These are phyloP conservation scores for Emmonsia crescens DNA, from an alignment of 2,329 filamentous ascomycete species.

Conservation along the genomic window DNA sequence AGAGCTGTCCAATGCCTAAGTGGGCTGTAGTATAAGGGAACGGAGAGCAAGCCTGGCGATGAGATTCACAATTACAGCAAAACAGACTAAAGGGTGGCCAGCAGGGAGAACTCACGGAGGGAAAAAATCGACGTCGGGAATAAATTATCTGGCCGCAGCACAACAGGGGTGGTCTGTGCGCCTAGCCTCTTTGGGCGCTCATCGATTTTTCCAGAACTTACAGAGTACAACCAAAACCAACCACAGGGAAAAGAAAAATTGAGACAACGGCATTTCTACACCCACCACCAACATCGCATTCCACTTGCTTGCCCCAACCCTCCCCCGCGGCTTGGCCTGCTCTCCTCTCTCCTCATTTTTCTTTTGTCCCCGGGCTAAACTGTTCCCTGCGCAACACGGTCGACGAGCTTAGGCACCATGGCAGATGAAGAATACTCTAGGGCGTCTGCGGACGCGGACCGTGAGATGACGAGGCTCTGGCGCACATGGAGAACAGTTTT, in stretches of 20 bases:
- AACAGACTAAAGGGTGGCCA: background rate
- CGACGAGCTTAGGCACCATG: conserved; percentile 19
- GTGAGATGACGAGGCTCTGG: conserved; percentile 61
- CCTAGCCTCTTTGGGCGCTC: conserved; percentile 7
- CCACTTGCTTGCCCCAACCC: background rate
- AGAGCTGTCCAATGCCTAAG: background rate
- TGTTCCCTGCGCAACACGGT: background rate
- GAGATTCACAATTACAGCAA: background rate
- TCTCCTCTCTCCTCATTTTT: background rate
- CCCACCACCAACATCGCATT: background rate
- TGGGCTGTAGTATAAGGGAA: background rate
- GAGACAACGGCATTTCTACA: background rate
- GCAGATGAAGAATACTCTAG: conserved; percentile 28
- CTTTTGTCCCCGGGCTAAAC: background rate
- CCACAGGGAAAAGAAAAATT: background rate
- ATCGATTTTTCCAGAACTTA: conserved; percentile 23
- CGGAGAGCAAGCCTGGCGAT: background rate
- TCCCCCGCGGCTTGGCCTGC: background rate
- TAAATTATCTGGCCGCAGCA: conserved; percentile 10
- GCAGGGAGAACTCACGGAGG: background rate
- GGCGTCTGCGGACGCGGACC: conserved; percentile 28
- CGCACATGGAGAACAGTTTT: conserved; percentile 86
- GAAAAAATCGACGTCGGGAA: conserved; percentile 11
- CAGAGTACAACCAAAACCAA: conserved; percentile 4
- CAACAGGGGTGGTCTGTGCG: conserved; percentile 19